Evolutionary conservation across 2,329 filamentous ascomycete genomes (phyloP), one percentile per base, ranked within the genome.

Genomic region (Delphinella strobiligena): DNA sequence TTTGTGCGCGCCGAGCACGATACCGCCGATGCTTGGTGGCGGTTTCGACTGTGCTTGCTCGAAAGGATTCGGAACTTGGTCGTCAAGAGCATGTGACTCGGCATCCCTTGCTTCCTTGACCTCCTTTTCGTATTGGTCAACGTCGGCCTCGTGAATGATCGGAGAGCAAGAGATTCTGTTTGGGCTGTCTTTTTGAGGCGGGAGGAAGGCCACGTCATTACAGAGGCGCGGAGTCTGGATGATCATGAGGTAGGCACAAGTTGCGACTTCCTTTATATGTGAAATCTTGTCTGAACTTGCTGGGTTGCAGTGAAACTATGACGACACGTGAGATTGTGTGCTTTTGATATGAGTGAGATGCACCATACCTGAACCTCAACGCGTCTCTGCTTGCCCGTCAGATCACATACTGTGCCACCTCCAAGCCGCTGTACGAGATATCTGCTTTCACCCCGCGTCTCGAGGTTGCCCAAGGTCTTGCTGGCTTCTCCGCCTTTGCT

Each of bases 201-300:
- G 87, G 39, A 82, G 67, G 58, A 95, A 95, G 8, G 86, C 86
- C 8, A 85, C 75, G 49, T 95, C 88, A 54, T 81, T 76, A 63
- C 88, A 95, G 10, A 95, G 74, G 1, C 86, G 78, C 0, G 87
- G 85, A 0, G 88, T 94, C 56, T 93, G 82, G 46, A 95, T 75
- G 22, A 93, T 77, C 87, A 95, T 94, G 39, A 94, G 69, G 56
- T 95, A 95, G 10, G 85, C 78, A 62, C 88, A 95, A 9, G 86
- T 94, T 2, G 81, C 82, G 1, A 89, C 77, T 58, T 95, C 88
- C 60, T 94, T 94, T 61, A 95, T 93, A 77, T 85, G 87, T 32
- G 80, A 81, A 51, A 95, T 94, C 35, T 80, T 76, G 56, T 93
- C 80, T 34, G 66, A 69, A 22, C 78, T 69, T 36, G 82, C 79